phyloP scores from a whole-genome alignment of 805 yeast genomes.

The Kregervanrija fluxuum region DNA sequence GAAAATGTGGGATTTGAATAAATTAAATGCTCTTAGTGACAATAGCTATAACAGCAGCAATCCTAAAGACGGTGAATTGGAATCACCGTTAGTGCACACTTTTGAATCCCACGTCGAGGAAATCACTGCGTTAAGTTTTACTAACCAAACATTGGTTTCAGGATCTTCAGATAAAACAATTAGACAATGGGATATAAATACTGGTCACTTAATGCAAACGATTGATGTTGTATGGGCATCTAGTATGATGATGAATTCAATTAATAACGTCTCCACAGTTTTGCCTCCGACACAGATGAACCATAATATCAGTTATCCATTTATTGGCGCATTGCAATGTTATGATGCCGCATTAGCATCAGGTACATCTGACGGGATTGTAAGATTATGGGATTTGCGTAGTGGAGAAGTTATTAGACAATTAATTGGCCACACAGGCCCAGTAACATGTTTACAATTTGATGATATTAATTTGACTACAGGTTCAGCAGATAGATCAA shows the following conservation, averaged over 20 bases:
- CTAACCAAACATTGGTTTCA: constrained; percentile 47
- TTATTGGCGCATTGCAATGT: constrained; percentile 63
- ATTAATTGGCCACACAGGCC: constrained; percentile 60
- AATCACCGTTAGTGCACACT: constrained; percentile 35
- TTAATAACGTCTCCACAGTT: constrained; percentile 4
- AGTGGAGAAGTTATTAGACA: constrained; percentile 58
- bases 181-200: constrained; percentile 65
- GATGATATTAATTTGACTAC: constrained; percentile 59
- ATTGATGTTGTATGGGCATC: constrained; percentile 62
- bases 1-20: constrained; percentile 50
- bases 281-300: constrained; percentile 3
- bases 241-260: constrained; percentile 23
- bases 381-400: constrained; percentile 70
- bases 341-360: constrained; percentile 73
- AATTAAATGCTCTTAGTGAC: constrained; percentile 12
- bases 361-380: constrained; percentile 71
- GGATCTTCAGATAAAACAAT: constrained; percentile 69
- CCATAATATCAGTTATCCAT: constrained; percentile 25
- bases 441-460: constrained; percentile 61
- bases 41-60: background rate
- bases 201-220: constrained; percentile 64
- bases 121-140: constrained; percentile 54
- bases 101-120: constrained; percentile 64
- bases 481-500: constrained; percentile 55
- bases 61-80: background rate